Base-by-base conservation (phyloP, 1,284 basidiomycete species). In the Lentinus polychrous region DNA sequence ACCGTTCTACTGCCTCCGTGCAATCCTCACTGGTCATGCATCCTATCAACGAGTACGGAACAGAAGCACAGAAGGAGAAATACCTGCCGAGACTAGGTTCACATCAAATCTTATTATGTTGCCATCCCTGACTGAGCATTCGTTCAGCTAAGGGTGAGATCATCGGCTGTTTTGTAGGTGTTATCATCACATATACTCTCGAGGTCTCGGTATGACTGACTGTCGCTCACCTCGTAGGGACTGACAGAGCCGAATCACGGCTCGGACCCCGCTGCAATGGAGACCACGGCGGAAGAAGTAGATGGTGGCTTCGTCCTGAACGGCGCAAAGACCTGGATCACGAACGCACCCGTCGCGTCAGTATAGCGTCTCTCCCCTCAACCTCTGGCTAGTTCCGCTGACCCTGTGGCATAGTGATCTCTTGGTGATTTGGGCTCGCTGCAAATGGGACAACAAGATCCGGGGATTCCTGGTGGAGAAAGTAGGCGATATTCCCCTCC, bases 21-120 rank as follows among this genome's bases (percentile, higher is more conserved):
- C 95, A 99, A 66, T 93, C 89, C 0, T 95, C 92, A 4, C 76
- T 99, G 31, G 92, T 95, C n/a, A 99, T 99, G 94, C 91, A 95
- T 62, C 93, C 95, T 2, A 97, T 98, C 63, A 75, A 92, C 66
- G 89, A 88, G 60, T 98, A 95, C 64, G 94, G 95, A 1, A 82
- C 82, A 0, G 85, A 93, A 23, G 83, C 81, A 34, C 93, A 98
- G 68, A 95, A 94, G 71, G 87, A 93, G 59, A 89, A 87, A 62
- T 98, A 87, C 61, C 75, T 98, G 2, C 94, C 94, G 33, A 71
- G 79, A 12, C 74, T 98, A 38, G 93, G 86, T 82, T 52, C 48
- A 71, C 41, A 20, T 14, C 23, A 22, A 23, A 5, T 14, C 49
- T 22, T 15, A 1, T 40, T 23, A 34, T 23, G 43, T 36, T 3